Conservation (phyloP, 768 basidiomycete species). For the Obba rivulosa region DNA sequence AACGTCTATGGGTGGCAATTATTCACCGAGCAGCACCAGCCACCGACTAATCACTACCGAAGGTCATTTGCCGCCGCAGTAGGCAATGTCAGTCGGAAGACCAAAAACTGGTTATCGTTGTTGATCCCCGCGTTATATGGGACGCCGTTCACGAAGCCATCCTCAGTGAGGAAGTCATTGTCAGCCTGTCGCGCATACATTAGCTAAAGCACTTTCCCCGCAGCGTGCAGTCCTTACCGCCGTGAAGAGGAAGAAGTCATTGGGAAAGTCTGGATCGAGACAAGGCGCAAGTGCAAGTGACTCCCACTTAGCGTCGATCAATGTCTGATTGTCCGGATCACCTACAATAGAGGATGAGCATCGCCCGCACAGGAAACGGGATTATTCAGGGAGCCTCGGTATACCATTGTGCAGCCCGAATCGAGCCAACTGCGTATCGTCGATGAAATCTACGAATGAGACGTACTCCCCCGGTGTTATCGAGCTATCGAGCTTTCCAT, state of each 20-base stretch:
- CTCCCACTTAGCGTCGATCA: slow-evolving; percentile 69
- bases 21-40: too few relatives aligned
- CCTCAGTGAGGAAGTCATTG: slow-evolving; percentile 55
- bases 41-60: too few relatives aligned
- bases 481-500: slow-evolving; percentile 39
- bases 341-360: too few relatives aligned
- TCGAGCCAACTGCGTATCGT: slow-evolving; percentile 46
- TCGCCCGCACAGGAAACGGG: too few relatives aligned
- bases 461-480: slow-evolving; percentile 52
- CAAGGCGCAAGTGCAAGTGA: slow-evolving; percentile 54
- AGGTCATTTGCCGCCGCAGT: slow-evolving; percentile 6
- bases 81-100: slow-evolving; percentile 56
- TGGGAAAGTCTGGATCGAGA: slow-evolving; percentile 42
- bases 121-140: slow-evolving; percentile 51
- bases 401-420: slow-evolving; percentile 63
- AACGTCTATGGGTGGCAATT: too few relatives aligned
- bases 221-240: slow-evolving; percentile 33
- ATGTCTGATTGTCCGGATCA: slow-evolving; percentile 41
- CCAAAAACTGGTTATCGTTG: slow-evolving; percentile 59
- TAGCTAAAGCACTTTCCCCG: background rate
- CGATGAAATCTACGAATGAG: slow-evolving; percentile 50
- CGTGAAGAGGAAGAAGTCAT: slow-evolving; percentile 67
- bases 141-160: slow-evolving; percentile 46
- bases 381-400: too few relatives aligned
- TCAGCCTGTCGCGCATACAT: slow-evolving; percentile 35